These are phyloP conservation scores for Paulinella micropora DNA, from an alignment of 78 protist genomes.

Conservation along the genomic window DNA sequence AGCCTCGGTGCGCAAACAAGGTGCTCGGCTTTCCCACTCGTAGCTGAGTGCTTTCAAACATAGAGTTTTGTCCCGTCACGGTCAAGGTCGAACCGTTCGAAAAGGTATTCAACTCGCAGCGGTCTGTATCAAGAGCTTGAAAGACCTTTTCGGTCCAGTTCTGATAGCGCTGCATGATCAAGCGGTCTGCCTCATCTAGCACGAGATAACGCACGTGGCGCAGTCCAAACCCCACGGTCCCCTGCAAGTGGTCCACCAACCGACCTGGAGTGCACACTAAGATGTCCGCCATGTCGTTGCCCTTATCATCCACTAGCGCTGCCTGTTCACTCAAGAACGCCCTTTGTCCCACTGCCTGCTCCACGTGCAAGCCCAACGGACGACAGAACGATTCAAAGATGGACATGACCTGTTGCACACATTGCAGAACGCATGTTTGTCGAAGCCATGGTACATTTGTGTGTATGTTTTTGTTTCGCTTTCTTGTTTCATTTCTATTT, in stretches of 20 bases:
- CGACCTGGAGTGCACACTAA: constrained; percentile 48
- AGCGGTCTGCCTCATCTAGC: constrained; percentile 56
- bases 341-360: background rate
- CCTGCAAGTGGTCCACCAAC: constrained; percentile 43
- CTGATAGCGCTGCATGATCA: constrained; percentile 37
- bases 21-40: no score
- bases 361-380: background rate
- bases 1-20: constrained; percentile 13
- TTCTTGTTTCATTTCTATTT: no score
- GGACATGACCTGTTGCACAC: no score
- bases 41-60: no score
- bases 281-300: background rate
- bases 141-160: constrained; percentile 11
- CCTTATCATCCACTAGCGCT: background rate
- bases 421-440: no score
- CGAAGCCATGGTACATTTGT: no score
- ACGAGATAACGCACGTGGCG: constrained; percentile 30
- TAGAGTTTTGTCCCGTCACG: background rate
- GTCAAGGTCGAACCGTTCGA: background rate
- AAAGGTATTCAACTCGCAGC: background rate
- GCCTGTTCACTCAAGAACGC: background rate
- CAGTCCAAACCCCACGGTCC: constrained; percentile 9
- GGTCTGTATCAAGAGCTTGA: background rate
- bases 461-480: no score
- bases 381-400: constrained; percentile 8